These are phyloP conservation scores for Pythium scleroteichum DNA, from an alignment of 352 stramenopile genomes.

Conservation along the genomic window DNA sequence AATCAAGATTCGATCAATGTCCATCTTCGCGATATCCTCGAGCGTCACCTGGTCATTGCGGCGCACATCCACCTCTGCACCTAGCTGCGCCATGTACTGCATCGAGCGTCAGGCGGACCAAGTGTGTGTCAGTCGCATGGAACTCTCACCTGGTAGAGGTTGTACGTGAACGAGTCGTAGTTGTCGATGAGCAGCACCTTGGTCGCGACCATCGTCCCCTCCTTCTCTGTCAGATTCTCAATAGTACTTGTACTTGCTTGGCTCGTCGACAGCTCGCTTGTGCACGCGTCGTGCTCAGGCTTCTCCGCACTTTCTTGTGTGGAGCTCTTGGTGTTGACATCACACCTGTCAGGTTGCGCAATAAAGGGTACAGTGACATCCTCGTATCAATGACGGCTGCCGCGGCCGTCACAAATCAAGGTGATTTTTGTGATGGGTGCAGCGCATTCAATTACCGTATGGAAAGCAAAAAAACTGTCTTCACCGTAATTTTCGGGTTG, in stretches of 20 bases:
- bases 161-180: constrained; percentile 92
- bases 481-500: no score
- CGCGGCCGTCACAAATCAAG: no score
- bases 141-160: constrained; percentile 75
- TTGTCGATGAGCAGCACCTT: constrained; percentile 89
- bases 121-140: no score
- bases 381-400: not conserved
- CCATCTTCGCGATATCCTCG: constrained; percentile 71
- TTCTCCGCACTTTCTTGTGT: constrained; percentile 37
- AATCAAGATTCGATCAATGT: constrained; percentile 87
- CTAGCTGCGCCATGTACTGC: constrained; percentile 86
- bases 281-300: not conserved
- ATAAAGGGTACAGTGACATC: constrained; percentile 15
- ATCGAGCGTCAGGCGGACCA: not conserved
- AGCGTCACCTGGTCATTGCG: constrained; percentile 87
- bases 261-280: constrained; percentile 5
- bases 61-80: constrained; percentile 74
- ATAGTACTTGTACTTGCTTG: not conserved
- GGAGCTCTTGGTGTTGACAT: constrained; percentile 26
- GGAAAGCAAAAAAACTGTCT: no score
- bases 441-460: no score
- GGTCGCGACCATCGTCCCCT: constrained; percentile 39
- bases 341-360: constrained; percentile 26
- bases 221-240: not conserved
- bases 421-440: no score